Base-by-base conservation (phyloP, 2,329 filamentous ascomycete species). In the Trichoderma asperellum region DNA sequence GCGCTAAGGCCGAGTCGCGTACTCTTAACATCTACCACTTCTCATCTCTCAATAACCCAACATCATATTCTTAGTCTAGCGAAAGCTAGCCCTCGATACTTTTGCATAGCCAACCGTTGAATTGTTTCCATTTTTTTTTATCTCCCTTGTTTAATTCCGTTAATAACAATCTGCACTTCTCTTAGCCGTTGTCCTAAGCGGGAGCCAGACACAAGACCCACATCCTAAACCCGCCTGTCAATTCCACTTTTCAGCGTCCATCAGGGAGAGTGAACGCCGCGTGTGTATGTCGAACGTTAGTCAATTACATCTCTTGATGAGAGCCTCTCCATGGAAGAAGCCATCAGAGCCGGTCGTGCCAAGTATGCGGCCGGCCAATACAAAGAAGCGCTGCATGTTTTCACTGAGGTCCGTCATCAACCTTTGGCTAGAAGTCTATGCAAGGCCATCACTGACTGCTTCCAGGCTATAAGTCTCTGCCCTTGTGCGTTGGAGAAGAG, bases 401-500 rank as follows among this genome's bases (percentile, higher is more conserved):
- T 82, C 70, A 82, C 80, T 14, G 74, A 74, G 60, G 79, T 80
- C 73, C 57, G 74, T 57, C 2, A 32, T 43, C 40, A n/a, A 16
- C 8, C 5, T 47, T 21, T 14, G 6, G 10, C 16, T 40, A 21
- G 32, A 12, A n/a, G 21, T 6, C 18, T 37, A 11, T 34, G 55
- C 21, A 63, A 4, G 29, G 43, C 16, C 11, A 24, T 18, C 49
- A 29, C 49, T 60, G 27, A 57, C 58, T 55, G 34, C 7, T 29
- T 29, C n/a, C 29, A 81, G 80, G 79, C 76, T 4, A 81, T 81
- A 78, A 78, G 75, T 34, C 68, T 75, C 5, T 82, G 81, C 34
- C 52, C 76, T 2, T 82, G 80, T 70, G 74, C 58, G 32, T 72
- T 57, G 74, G 77, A 40, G 76, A 77, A n/a, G 29, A 72, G 72